These are phyloP conservation scores for Coemansia sp. DNA, from an alignment of 192 early-diverging fungal genomes.

Conservation along the genomic window DNA sequence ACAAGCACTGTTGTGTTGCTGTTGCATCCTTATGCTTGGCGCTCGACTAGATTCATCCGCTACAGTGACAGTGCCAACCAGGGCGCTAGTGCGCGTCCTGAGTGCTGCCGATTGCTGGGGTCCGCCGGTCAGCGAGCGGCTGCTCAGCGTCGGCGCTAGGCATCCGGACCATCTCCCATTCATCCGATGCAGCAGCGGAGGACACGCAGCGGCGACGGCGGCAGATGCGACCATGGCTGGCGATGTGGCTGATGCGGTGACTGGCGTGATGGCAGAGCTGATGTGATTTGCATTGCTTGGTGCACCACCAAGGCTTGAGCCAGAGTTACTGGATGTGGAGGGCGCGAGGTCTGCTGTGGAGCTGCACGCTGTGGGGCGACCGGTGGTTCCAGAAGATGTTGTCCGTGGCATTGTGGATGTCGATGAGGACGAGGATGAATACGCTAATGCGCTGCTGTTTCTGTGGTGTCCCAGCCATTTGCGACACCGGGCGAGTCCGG, in stretches of 20 bases:
- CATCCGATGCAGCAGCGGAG: slow-evolving; percentile 23
- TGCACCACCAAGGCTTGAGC: background rate
- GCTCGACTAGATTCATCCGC: background rate
- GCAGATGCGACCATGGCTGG: background rate
- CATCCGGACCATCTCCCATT: slow-evolving; percentile 30
- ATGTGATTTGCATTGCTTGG: background rate
- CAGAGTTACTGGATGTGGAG: slow-evolving; percentile 1
- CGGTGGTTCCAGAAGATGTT: background rate
- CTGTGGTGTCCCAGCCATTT: slow-evolving; percentile 6
- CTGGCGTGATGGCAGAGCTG: background rate
- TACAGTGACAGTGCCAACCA: background rate
- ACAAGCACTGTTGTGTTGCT: background rate
- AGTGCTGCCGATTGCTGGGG: slow-evolving; percentile 13
- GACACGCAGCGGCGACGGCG: background rate
- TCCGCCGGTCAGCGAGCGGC: slow-evolving; percentile 34
- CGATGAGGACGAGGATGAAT: background rate
- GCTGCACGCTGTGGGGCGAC: background rate
- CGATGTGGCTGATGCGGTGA: background rate
- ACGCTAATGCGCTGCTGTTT: background rate
- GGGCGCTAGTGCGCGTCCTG: slow-evolving; percentile 16
- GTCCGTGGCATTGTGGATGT: background rate
- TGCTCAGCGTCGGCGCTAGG: slow-evolving; percentile 31
- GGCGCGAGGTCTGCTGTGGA: slow-evolving; percentile 7
- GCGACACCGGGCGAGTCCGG: slow-evolving; percentile 6
- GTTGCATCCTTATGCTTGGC: background rate